Percentiles rank a stretch among this genome's conserved stretches.
phyloP scores from a whole-genome alignment of 2,329 filamentous ascomycete genomes.

The Penicillium sp. region DNA sequence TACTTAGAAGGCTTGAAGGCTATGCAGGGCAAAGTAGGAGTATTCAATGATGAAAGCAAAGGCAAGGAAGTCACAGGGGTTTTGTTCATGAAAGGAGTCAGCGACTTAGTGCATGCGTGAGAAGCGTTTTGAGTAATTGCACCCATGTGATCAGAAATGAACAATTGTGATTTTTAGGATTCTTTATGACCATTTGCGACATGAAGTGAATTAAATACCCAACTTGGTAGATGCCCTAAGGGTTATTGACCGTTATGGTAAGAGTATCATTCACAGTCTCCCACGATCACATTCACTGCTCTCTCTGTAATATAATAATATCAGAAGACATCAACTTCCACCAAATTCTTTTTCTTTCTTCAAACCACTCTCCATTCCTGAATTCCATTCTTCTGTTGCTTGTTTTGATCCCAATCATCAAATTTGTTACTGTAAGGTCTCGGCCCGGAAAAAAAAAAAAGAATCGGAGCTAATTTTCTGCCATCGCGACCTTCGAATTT shows the following conservation, averaged over 20 bases:
- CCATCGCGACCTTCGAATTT: not conserved
- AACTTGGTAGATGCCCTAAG: not conserved
- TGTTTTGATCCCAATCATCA: not conserved
- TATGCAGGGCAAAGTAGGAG: not conserved
- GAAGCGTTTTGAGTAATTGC: not conserved
- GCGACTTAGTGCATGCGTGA: not conserved
- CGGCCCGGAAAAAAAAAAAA: not conserved
- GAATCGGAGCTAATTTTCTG: conserved; percentile 1
- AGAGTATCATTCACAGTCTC: not conserved
- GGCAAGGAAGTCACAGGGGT: not conserved
- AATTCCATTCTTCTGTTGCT: not conserved
- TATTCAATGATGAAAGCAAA: not conserved
- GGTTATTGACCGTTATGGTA: not conserved
- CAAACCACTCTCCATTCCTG: not conserved
- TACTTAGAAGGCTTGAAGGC: not conserved
- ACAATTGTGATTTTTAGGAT: not conserved
- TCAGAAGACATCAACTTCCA: not conserved
- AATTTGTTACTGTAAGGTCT: not conserved
- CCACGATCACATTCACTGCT: not conserved
- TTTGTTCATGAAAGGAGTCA: not conserved
- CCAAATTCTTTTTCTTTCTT: not conserved
- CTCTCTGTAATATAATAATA: not conserved
- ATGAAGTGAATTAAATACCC: not conserved
- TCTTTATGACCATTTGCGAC: not conserved
- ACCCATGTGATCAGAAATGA: not conserved